Evolutionary conservation across 2,329 filamentous ascomycete genomes (phyloP).

Genomic region (Penicillium sp.): DNA sequence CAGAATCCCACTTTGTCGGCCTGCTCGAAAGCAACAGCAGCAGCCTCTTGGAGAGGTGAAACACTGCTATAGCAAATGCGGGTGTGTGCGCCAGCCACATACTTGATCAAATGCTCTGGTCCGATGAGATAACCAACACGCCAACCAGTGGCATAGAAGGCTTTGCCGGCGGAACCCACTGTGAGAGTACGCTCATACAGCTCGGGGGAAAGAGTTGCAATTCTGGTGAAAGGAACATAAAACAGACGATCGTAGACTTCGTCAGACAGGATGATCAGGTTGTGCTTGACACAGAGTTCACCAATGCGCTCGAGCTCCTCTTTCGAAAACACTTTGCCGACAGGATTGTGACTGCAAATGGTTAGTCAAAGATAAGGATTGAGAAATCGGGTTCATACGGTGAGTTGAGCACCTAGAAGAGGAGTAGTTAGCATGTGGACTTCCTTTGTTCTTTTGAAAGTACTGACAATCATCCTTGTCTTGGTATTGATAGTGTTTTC

Average conservation of each 20-base stretch:
- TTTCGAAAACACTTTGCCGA: slow-evolving; percentile 90
- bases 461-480: slow-evolving; percentile 89
- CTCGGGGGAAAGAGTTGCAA: slow-evolving; percentile 87
- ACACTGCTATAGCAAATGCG: slow-evolving; percentile 95
- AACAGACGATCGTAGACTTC: slow-evolving; percentile 94
- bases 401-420: slow-evolving; percentile 48
- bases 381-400: slow-evolving; percentile 37
- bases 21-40: slow-evolving; percentile 89
- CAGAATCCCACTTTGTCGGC: slow-evolving; percentile 85
- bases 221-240: slow-evolving; percentile 92
- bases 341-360: slow-evolving; percentile 71
- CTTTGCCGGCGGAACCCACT: slow-evolving; percentile 94
- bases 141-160: slow-evolving; percentile 98
- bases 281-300: slow-evolving; percentile 84
- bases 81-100: slow-evolving; percentile 89
- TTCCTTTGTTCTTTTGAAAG: background rate
- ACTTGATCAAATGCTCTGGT: slow-evolving; percentile 81
- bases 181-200: slow-evolving; percentile 86
- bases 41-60: slow-evolving; percentile 90
- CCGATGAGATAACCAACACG: slow-evolving; percentile 94
- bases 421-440: slow-evolving; percentile 7
- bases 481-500: slow-evolving; percentile 77
- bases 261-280: slow-evolving; percentile 89
- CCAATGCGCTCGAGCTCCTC: slow-evolving; percentile 83
- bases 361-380: slow-evolving; percentile 13